Base-by-base conservation (phyloP, 208 protist species). In the Crithidia bombi region DNA sequence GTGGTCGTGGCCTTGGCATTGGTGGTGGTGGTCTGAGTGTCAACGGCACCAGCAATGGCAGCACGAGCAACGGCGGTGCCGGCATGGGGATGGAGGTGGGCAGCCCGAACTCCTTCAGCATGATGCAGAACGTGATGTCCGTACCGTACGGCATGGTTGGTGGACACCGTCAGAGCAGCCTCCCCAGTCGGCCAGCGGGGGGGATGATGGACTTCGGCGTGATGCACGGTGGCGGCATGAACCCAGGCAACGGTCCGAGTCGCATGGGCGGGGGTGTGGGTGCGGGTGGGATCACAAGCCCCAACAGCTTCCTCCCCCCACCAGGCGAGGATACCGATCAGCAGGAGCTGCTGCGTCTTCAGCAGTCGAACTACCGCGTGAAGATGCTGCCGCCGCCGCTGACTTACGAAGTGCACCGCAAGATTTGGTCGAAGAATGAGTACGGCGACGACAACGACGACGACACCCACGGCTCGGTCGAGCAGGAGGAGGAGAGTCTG, bases 371-470 rank as follows among this genome's bases (percentile, higher is more conserved):
- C 52, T 86, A 86, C 63, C 81, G 81, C 1, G 81, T 78, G 5
- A 76, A 80, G 62, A 82, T 86, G 73, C 70, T 86, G 17, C 81
- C 81, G 12, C 81, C 76, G 39, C 81, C 81, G 36, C 67, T 86
- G 49, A 69, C 73, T n/a, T 75, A 75, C 41, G 76, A 70, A 39
- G 64, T 75, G 28, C 81, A 84, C 73, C 84, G 70, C 28, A 58
- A 63, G 39, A 84, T 84, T 28, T 83, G 78, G 77, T 58, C 61
- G 6, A 43, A 38, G 41, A 82, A 84, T 49, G 69, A 75, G 33
- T 73, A 80, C 51, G 66, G 73, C 51, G 62, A 75, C 46, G 72
- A 78, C 55, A 69, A 75, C 68, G 71, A 65, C 51, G 69, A 68
- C 61, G 68, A 66, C 52, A 38, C 39, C 36, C 30, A 69, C 50